phyloP scores from a whole-genome alignment of 257 asterid genomes.

The Nicotiana tomentosiformis region DNA sequence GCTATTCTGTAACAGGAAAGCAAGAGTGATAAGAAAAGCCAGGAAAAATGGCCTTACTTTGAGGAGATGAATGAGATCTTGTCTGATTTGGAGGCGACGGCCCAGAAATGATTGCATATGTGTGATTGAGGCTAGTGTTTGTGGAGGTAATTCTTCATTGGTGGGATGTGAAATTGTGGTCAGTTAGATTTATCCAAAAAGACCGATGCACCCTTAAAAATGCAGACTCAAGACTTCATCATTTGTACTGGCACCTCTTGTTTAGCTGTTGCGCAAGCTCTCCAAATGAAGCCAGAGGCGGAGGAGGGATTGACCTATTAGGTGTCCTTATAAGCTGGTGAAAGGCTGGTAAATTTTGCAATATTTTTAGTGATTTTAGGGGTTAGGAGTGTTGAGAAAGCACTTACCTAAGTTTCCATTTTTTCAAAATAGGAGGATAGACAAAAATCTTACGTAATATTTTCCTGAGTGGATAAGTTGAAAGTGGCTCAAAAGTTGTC shows the following conservation, averaged over 20 bases:
- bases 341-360: not conserved
- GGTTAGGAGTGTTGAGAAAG: not conserved
- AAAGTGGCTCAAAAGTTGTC: not conserved
- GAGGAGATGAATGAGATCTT: conserved; percentile 52
- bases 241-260: not conserved
- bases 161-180: not conserved
- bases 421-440: no score
- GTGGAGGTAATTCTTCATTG: not conserved
- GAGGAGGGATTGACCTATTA: not conserved
- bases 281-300: not conserved
- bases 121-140: not conserved
- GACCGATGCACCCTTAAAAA: not conserved
- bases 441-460: no score
- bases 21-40: conserved; percentile 35
- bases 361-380: not conserved
- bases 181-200: not conserved
- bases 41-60: conserved; percentile 55
- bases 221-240: not conserved
- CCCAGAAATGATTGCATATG: conserved; percentile 26
- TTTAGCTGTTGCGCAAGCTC: not conserved
- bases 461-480: not conserved
- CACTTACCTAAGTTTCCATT: no score
- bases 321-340: not conserved
- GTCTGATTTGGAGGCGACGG: conserved; percentile 29
- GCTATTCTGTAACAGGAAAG: conserved; percentile 41